phyloP scores from a whole-genome alignment of 2,329 filamentous ascomycete genomes.

The Aspergillus carbonarius region DNA sequence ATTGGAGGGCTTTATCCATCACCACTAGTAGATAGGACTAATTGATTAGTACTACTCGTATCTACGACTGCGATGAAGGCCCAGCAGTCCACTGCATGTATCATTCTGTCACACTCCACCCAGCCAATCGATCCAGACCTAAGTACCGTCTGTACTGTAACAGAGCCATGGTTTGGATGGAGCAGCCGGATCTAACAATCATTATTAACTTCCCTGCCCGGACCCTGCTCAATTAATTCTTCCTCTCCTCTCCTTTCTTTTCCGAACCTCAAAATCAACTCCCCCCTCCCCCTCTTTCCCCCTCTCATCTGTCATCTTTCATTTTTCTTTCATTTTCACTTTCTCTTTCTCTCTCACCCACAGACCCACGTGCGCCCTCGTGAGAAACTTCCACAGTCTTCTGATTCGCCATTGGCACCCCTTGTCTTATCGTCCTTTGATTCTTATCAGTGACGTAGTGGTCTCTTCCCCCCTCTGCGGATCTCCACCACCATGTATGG shows the following conservation, averaged over 20 bases:
- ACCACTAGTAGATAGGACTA: not conserved
- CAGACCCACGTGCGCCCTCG: not conserved
- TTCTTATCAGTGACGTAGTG: slow-evolving; percentile 29
- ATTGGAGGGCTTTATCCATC: too few relatives aligned
- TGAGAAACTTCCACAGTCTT: too few relatives aligned
- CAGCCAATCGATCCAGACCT: slow-evolving; percentile 1
- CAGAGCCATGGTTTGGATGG: slow-evolving; percentile 24
- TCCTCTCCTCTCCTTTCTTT: not conserved
- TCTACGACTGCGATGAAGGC: not conserved
- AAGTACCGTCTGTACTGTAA: slow-evolving; percentile 24
- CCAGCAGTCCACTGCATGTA: slow-evolving; percentile 7
- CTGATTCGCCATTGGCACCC: not conserved
- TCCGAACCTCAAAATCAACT: not conserved
- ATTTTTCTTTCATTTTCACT: not conserved
- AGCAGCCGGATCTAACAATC: slow-evolving; percentile 7
- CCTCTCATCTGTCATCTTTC: not conserved
- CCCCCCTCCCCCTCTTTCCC: not conserved
- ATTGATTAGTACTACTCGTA: not conserved
- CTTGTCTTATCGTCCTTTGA: not conserved
- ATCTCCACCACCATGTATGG: slow-evolving; percentile 29
- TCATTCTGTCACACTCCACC: slow-evolving; percentile 22
- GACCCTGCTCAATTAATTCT: not conserved
- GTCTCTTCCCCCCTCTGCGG: not conserved
- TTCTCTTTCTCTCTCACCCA: slow-evolving; percentile 1
- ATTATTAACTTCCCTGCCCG: not conserved